Base-by-base conservation (phyloP, 1,284 basidiomycete genomes). In the Gymnopus androsaceus region DNA sequence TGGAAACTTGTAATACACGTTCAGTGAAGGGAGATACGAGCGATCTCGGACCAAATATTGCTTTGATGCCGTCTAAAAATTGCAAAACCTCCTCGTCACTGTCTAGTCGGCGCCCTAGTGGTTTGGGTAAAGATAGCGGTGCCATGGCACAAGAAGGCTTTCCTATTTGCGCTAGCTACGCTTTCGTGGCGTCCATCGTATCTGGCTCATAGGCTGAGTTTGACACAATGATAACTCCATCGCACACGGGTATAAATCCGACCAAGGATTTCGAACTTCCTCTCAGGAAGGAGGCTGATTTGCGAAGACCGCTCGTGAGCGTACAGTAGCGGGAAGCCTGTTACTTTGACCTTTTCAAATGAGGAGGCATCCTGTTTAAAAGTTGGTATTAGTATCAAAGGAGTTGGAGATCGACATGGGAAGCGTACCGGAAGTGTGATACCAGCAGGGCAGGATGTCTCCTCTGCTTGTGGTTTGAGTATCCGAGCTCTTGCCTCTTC, bases 1-100 rank as follows among this genome's bases (percentile, higher is more conserved):
- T 8, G 3, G 14, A 14, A 33, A 23, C 8, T 21, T 27, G 34
- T 42, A 31, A 52, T 37, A 23, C 36, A 53, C 62, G n/a, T 19
- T 63, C 62, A 40, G n/a, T n/a, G n/a, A n/a, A n/a, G n/a, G n/a
- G n/a, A n/a, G 61, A 63, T 38, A 65, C 30, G 4, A 63, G 41
- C 15, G 59, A 61, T n/a, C 48, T 55, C 15, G 58, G 46, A 3
- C 65, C 65, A 45, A 59, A 54, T 28, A 58, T 44, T 9, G 50
- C 54, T 8, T 58, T 34, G 37, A 58, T 60, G 6, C 38, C 19
- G 34, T 61, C 59, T 19, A 65, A 55, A 49, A 66, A 66, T 3
- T 33, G 44, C 6, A 59, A 36, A 12, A 52, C 15, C 14, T 51
- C 36, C 12, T 52, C 36, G n/a, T 53, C 42, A 4, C 36, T 21